These are phyloP conservation scores for Orychophragmus violaceus DNA, from an alignment of 345 rosid genomes.

Conservation along the genomic window DNA sequence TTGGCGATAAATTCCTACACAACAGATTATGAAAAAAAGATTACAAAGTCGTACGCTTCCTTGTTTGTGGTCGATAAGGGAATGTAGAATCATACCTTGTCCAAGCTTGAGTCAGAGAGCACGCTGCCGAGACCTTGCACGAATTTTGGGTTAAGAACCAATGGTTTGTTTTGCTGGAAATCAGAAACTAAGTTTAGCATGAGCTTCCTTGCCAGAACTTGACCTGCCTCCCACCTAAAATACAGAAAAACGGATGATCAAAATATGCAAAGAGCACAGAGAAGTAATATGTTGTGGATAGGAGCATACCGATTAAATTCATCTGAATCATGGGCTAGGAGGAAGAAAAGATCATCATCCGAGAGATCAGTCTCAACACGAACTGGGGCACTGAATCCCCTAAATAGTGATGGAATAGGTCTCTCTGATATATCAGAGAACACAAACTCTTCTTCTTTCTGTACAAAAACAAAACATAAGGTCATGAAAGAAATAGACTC, in stretches of 20 bases:
- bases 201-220: conserved; percentile 80
- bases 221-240: conserved; percentile 98
- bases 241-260: conserved; percentile 4
- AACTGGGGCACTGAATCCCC: conserved; percentile 91
- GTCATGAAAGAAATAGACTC: not conserved
- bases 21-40: conserved; percentile 1
- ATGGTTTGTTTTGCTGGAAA: conserved; percentile 63
- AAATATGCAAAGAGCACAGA: not conserved
- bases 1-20: conserved; percentile 83
- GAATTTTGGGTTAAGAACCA: conserved; percentile 69
- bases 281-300: conserved; percentile 3
- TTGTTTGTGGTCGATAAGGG: not conserved
- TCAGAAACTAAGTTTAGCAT: conserved; percentile 83
- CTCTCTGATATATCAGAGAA: conserved; percentile 65
- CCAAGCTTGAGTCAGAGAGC: conserved; percentile 66
- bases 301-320: conserved; percentile 85
- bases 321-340: conserved; percentile 88
- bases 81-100: conserved; percentile 46
- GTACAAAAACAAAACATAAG: conserved; percentile 30
- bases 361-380: conserved; percentile 86
- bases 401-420: conserved; percentile 83
- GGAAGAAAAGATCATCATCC: conserved; percentile 77
- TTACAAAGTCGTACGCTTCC: not conserved
- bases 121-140: conserved; percentile 71
- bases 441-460: conserved; percentile 94